Percentiles rank a stretch among this genome's conserved stretches.
Evolutionary conservation across 2,329 filamentous ascomycete species (phyloP).

Genomic region (Sclerotinia subarctica): DNA sequence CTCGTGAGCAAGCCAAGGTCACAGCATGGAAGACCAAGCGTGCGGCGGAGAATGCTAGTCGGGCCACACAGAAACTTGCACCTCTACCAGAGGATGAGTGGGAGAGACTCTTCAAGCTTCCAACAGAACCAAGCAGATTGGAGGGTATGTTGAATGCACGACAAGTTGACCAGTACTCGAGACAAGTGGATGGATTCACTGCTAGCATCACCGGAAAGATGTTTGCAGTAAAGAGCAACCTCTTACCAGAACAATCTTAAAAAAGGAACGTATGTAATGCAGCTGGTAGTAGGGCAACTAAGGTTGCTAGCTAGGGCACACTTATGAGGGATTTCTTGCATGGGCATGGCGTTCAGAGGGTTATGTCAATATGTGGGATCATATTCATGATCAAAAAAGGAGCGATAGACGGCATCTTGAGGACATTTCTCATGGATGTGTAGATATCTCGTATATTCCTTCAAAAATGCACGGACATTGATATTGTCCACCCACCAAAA

Average conservation of each 20-base stretch:
- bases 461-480: constrained; percentile 17
- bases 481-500: constrained; percentile 10
- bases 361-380: constrained; percentile 23
- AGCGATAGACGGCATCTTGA: constrained; percentile 19
- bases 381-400: constrained; percentile 22
- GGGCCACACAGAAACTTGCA: constrained; percentile 81
- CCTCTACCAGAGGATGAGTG: constrained; percentile 94
- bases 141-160: constrained; percentile 59
- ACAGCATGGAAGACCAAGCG: constrained; percentile 95
- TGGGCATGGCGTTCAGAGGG: constrained; percentile 33
- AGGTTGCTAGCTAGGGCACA: constrained; percentile 13
- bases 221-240: constrained; percentile 83
- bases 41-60: constrained; percentile 88
- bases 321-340: constrained; percentile 26
- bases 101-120: constrained; percentile 97
- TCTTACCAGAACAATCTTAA: constrained; percentile 48
- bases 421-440: not conserved
- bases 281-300: not conserved
- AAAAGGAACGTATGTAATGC: constrained; percentile 18
- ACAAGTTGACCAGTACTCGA: constrained; percentile 96
- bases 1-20: constrained; percentile 94
- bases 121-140: constrained; percentile 80
- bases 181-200: constrained; percentile 95
- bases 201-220: constrained; percentile 92
- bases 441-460: constrained; percentile 16